Evolutionary conservation across 2,329 filamentous ascomycete species (phyloP).

Genomic region (Aciculosporium take): DNA sequence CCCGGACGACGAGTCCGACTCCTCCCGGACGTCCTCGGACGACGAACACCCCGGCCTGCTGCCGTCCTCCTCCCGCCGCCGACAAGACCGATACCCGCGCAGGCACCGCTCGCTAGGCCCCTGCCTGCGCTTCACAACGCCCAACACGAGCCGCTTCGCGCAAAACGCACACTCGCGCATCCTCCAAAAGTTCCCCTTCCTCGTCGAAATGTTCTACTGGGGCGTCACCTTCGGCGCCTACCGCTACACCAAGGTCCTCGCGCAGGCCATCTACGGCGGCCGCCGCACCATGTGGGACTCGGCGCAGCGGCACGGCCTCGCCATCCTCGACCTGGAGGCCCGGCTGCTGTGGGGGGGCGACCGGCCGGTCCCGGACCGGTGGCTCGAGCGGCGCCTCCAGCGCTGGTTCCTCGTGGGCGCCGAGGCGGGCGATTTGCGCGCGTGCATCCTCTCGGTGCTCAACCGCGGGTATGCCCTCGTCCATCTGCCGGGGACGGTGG

Average conservation of each 20-base stretch:
- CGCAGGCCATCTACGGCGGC: conserved; percentile 7
- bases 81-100: conserved; percentile 6
- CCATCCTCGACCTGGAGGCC: conserved; percentile 6
- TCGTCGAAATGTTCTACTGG: conserved; percentile 67
- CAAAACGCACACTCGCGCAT: conserved; percentile 48
- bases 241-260: conserved; percentile 7
- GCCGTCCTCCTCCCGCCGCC: conserved; percentile 4
- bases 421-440: conserved; percentile 22
- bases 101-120: conserved; percentile 8
- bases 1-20: conserved; percentile 15
- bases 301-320: conserved; percentile 4
- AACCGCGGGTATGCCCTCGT: conserved; percentile 59
- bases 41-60: too few species aligned
- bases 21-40: too few species aligned
- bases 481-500: conserved; percentile 57
- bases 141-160: conserved; percentile 47
- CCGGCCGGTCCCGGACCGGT: conserved; percentile 5
- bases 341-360: conserved; percentile 6
- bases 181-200: conserved; percentile 53
- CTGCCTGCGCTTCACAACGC: conserved; percentile 31
- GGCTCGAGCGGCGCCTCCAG: conserved; percentile 32
- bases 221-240: conserved; percentile 16
- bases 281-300: conserved; percentile 24
- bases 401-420: conserved; percentile 40
- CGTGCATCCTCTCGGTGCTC: conserved; percentile 42